A percentile compares a stretch with the other conserved stretches of the same genome.
Evolutionary conservation across 495 filamentous ascomycete genomes (phyloP).

Genomic region (Bathelium albidoporum): DNA sequence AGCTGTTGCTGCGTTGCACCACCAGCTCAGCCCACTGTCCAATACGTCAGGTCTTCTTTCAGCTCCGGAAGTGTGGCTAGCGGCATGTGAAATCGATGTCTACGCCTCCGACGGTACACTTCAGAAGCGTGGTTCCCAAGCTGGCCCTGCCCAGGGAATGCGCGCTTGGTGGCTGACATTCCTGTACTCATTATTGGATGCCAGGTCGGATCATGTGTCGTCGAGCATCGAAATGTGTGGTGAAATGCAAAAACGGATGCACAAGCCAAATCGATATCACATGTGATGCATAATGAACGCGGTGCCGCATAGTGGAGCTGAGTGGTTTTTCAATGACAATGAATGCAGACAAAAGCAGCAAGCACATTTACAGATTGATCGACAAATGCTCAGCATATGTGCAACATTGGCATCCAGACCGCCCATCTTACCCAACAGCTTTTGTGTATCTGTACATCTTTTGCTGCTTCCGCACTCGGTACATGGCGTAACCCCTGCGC

Average conservation of each 20-base stretch:
- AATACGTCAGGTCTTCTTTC: neutral
- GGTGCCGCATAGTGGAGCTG: neutral
- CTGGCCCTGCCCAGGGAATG: neutral
- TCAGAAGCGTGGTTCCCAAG: neutral
- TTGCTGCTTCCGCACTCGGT: neutral
- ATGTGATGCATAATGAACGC: neutral
- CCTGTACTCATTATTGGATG: neutral
- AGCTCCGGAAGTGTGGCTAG: neutral
- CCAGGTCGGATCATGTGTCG: neutral
- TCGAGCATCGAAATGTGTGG: neutral
- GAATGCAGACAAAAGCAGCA: neutral
- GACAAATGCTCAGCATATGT: neutral
- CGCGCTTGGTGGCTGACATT: neutral
- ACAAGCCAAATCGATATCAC: neutral
- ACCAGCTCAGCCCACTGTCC: neutral
- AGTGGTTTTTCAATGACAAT: neutral
- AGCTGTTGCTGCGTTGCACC: neutral
- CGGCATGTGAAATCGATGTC: neutral
- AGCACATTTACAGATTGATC: neutral
- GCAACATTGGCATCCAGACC: neutral
- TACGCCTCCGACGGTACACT: neutral
- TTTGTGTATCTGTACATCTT: neutral
- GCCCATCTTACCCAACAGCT: neutral
- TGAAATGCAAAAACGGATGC: neutral
- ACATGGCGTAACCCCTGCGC: neutral